Evolutionary conservation across 345 rosid species (phyloP).

Genomic region (Syzygium oleosum): DNA sequence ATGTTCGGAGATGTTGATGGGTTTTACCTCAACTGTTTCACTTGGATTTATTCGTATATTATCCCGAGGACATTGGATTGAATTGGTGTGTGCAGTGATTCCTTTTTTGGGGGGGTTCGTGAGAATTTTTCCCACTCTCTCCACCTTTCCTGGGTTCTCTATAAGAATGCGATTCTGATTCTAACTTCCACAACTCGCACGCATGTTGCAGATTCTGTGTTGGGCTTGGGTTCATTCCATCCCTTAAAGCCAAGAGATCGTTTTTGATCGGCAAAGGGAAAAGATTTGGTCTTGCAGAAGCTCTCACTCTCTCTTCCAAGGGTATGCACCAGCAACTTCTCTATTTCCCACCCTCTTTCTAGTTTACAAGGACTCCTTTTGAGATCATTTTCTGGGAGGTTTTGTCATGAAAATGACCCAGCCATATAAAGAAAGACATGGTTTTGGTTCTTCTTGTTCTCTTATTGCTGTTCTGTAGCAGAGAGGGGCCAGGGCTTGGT

Average conservation of each 20-base stretch:
- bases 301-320: not conserved
- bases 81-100: not conserved
- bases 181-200: not conserved
- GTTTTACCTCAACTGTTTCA: not conserved
- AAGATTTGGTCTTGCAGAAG: not conserved
- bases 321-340: not conserved
- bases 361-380: not conserved
- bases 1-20: not conserved
- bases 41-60: not conserved
- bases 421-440: not conserved
- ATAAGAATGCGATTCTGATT: slow-evolving; percentile 39
- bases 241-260: slow-evolving; percentile 2
- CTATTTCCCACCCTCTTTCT: not conserved
- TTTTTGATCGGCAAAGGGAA: not conserved
- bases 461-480: not conserved
- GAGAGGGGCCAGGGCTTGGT: not conserved
- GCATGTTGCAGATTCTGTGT: slow-evolving; percentile 13
- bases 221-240: slow-evolving; percentile 2
- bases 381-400: not conserved
- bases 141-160: not conserved
- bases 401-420: not conserved
- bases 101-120: not conserved
- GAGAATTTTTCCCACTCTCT: not conserved
- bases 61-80: not conserved
- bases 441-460: not conserved